Percentiles rank a stretch among this genome's conserved stretches.
These are phyloP conservation scores for Tylopilus felleus DNA, from an alignment of 768 basidiomycete genomes.

Conservation along the genomic window DNA sequence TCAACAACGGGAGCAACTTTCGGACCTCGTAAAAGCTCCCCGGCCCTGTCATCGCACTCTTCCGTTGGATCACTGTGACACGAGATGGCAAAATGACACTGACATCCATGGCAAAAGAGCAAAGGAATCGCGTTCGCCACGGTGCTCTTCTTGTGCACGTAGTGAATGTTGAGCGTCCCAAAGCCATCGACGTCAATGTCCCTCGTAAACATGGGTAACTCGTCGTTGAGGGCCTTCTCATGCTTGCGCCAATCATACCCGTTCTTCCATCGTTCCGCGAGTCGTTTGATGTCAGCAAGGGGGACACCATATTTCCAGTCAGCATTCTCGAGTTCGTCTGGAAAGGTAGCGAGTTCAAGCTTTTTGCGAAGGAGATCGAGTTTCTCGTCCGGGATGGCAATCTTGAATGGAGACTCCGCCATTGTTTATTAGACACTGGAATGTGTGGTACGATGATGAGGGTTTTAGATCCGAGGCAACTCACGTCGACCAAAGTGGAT, in stretches of 20 bases:
- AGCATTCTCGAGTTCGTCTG: slow-evolving; percentile 54
- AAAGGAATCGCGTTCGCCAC: slow-evolving; percentile 50
- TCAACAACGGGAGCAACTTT: slow-evolving; percentile 56
- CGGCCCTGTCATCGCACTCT: too few relatives aligned
- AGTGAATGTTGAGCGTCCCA: slow-evolving; percentile 52
- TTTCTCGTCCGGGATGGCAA: slow-evolving; percentile 42
- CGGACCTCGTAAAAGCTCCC: slow-evolving; percentile 45
- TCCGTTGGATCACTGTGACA: too few relatives aligned
- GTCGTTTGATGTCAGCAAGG: slow-evolving; percentile 45
- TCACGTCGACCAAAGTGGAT: too few relatives aligned
- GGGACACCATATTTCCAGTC: slow-evolving; percentile 53
- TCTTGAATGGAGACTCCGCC: slow-evolving; percentile 44
- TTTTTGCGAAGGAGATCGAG: slow-evolving; percentile 43
- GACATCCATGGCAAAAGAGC: slow-evolving; percentile 60
- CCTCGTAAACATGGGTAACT: slow-evolving; percentile 53
- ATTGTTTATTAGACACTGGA: too few relatives aligned
- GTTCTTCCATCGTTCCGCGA: slow-evolving; percentile 48
- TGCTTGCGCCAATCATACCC: slow-evolving; percentile 56
- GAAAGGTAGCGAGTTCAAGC: slow-evolving; percentile 46
- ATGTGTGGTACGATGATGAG: too few relatives aligned
- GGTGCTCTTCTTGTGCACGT: slow-evolving; percentile 51
- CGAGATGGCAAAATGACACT: too few relatives aligned
- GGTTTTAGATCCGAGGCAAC: too few relatives aligned
- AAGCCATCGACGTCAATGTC: slow-evolving; percentile 48
- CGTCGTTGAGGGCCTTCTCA: slow-evolving; percentile 48